These are phyloP conservation scores for Chimonanthus salicifolius DNA, from an alignment of 164 flowering plant genomes.

Conservation along the genomic window DNA sequence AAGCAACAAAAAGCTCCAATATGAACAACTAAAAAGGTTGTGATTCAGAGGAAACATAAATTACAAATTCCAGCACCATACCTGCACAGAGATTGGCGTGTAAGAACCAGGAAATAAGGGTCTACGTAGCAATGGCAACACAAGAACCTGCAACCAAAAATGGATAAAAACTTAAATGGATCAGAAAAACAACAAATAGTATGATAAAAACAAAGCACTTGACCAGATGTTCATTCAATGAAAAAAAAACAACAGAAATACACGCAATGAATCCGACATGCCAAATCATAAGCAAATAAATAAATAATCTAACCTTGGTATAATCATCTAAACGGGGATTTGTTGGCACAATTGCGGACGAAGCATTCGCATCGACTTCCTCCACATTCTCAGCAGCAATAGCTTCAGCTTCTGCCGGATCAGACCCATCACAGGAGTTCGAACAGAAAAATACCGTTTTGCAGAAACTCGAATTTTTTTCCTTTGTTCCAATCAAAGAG, in stretches of 20 bases:
- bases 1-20: not conserved
- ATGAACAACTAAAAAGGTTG: not conserved
- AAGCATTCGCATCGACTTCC: slow-evolving; percentile 41
- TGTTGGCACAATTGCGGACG: slow-evolving; percentile 68
- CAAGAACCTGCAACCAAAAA: slow-evolving; percentile 64
- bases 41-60: not conserved
- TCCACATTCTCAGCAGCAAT: slow-evolving; percentile 23
- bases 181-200: not conserved
- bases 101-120: slow-evolving; percentile 97
- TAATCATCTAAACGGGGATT: slow-evolving; percentile 75
- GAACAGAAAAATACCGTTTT: slow-evolving; percentile 59
- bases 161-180: not conserved
- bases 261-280: not conserved
- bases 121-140: slow-evolving; percentile 77
- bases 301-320: slow-evolving; percentile 42
- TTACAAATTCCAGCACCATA: slow-evolving; percentile 20
- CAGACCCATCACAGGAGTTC: slow-evolving; percentile 53
- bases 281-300: not conserved
- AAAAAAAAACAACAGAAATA: not conserved
- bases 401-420: slow-evolving; percentile 21
- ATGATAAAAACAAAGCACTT: not conserved
- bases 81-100: slow-evolving; percentile 97
- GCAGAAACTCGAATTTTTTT: slow-evolving; percentile 24
- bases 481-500: slow-evolving; percentile 29
- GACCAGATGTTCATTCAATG: not conserved